Conservation (phyloP, 129 eudicot genomes). For the Escallonia herrerae region DNA sequence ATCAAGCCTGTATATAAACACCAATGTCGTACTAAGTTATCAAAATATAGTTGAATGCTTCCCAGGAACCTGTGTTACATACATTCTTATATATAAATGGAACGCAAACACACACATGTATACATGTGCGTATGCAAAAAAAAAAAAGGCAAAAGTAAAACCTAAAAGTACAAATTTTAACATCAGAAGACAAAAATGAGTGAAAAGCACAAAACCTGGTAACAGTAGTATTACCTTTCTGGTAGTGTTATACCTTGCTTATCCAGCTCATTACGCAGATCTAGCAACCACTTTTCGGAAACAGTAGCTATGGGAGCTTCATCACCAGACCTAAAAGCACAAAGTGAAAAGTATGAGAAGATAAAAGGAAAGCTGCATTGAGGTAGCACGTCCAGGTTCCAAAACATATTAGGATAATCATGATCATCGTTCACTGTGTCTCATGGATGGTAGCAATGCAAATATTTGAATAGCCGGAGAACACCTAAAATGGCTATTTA, state of each 20-base stretch:
- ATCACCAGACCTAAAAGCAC: conserved; percentile 23
- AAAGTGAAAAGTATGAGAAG: background rate
- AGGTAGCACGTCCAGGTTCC: too few species aligned
- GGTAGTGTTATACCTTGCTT: conserved; percentile 60
- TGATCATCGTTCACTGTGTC: too few species aligned
- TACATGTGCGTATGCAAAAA: background rate
- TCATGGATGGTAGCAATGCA: too few species aligned
- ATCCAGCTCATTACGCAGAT: conserved; percentile 46
- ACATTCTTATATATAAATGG: background rate
- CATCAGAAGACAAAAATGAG: background rate
- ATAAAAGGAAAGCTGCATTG: background rate
- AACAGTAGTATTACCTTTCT: conserved; percentile 41
- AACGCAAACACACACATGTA: background rate
- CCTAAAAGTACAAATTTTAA: background rate
- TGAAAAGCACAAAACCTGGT: background rate
- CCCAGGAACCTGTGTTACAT: too few species aligned
- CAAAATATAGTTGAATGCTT: too few species aligned
- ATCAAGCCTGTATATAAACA: conserved; percentile 40
- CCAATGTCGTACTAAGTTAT: too few species aligned
- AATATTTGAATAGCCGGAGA: too few species aligned
- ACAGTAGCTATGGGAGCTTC: conserved; percentile 20
- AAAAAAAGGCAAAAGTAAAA: background rate
- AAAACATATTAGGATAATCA: too few species aligned
- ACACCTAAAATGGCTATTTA: too few species aligned
- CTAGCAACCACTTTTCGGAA: conserved; percentile 37